Evolutionary conservation across 345 rosid genomes (phyloP).

Genomic region (Populus pruinosa): DNA sequence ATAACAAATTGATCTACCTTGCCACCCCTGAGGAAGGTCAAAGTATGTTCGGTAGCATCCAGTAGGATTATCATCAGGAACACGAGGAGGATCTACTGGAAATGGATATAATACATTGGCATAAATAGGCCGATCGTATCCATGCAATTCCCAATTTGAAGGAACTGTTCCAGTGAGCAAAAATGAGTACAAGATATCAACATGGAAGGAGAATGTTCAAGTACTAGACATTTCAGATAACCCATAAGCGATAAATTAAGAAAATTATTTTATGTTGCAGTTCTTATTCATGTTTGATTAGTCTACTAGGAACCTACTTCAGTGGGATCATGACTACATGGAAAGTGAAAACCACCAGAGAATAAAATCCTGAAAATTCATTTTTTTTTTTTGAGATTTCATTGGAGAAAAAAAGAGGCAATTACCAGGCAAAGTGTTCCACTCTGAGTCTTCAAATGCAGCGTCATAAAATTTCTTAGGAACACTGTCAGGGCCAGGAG

Average conservation of each 20-base stretch:
- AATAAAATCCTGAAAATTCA: neutral
- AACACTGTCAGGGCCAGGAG: constrained; percentile 55
- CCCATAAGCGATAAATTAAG: neutral
- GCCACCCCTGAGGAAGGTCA: constrained; percentile 78
- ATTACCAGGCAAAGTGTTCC: constrained; percentile 78
- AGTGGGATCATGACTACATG: neutral
- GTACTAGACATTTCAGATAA: neutral
- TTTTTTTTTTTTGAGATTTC: neutral
- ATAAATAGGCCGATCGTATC: constrained; percentile 88
- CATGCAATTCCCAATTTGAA: constrained; percentile 98
- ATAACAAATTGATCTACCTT: constrained; percentile 43
- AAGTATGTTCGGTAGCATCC: constrained; percentile 91
- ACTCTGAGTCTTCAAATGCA: constrained; percentile 64
- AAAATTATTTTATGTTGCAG: neutral
- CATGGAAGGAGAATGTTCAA: neutral
- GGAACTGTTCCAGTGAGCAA: constrained; percentile 65
- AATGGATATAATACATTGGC: constrained; percentile 82
- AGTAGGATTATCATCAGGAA: constrained; percentile 81
- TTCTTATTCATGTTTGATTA: neutral
- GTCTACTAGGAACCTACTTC: neutral
- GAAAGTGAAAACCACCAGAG: neutral
- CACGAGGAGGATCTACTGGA: constrained; percentile 68
- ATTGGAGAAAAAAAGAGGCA: neutral
- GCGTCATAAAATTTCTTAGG: constrained; percentile 55
- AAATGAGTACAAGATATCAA: constrained; percentile 18